Conservation (phyloP, 495 filamentous ascomycete species). For the Trichoderma parareesei region DNA sequence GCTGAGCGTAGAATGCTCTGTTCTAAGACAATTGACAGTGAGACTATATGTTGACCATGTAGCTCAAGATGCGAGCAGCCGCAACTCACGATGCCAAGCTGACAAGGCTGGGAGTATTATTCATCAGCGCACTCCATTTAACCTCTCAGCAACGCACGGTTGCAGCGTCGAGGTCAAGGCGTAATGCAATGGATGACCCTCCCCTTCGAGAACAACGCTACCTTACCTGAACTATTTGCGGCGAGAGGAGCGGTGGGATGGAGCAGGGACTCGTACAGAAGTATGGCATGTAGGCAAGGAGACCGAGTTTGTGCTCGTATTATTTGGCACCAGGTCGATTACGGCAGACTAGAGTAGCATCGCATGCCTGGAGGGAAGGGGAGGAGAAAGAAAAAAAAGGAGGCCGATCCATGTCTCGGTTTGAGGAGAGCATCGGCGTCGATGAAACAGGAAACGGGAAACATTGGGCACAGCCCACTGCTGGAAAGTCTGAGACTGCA, state of each 20-base stretch:
- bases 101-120: too few relatives aligned
- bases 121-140: too few relatives aligned
- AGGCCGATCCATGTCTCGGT: background rate
- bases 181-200: too few relatives aligned
- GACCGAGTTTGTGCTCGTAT: background rate
- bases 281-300: background rate
- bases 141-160: too few relatives aligned
- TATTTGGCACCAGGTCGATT: background rate
- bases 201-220: too few relatives aligned
- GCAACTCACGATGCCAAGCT: too few relatives aligned
- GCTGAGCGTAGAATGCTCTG: too few relatives aligned
- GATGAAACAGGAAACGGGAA: background rate
- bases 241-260: background rate
- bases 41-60: too few relatives aligned
- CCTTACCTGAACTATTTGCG: background rate
- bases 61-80: too few relatives aligned
- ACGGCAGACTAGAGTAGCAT: constrained; percentile 8
- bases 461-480: too few relatives aligned
- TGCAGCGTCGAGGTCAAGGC: too few relatives aligned
- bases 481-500: background rate
- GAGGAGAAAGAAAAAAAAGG: background rate
- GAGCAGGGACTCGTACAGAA: background rate
- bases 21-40: too few relatives aligned
- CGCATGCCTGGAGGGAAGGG: background rate
- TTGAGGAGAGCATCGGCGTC: background rate